These are phyloP conservation scores for Leucocoprinus birnbaumii DNA, from an alignment of 768 basidiomycete genomes.

Conservation along the genomic window DNA sequence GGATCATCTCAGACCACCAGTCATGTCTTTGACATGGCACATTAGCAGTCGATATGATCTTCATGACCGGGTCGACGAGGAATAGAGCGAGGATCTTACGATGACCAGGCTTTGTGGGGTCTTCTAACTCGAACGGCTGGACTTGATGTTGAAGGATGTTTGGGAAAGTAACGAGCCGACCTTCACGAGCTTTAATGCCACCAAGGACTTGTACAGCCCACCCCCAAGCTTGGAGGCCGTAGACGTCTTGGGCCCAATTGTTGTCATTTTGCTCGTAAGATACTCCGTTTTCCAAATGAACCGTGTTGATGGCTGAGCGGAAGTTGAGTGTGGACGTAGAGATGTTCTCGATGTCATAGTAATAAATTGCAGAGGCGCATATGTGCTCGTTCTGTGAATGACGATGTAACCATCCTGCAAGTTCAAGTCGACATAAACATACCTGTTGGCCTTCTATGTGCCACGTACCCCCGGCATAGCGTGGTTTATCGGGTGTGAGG, in stretches of 20 bases:
- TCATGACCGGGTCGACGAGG: conserved; percentile 29
- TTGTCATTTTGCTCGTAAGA: conserved; percentile 23
- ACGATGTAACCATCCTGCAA: background rate
- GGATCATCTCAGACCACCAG: conserved; percentile 20
- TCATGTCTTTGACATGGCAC: conserved; percentile 24
- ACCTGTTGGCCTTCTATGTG: conserved; percentile 28
- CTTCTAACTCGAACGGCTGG: conserved; percentile 28
- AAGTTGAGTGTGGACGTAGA: conserved; percentile 21
- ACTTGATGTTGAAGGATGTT: conserved; percentile 41
- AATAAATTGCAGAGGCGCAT: conserved; percentile 27
- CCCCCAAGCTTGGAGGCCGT: conserved; percentile 21
- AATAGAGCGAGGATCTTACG: conserved; percentile 38
- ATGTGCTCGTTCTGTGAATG: conserved; percentile 29
- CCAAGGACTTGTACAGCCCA: conserved; percentile 29
- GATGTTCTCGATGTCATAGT: conserved; percentile 25
- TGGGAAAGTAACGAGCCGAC: conserved; percentile 37
- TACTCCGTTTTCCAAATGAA: background rate
- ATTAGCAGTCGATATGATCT: conserved; percentile 21
- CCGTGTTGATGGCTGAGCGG: conserved; percentile 14
- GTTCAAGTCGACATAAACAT: background rate
- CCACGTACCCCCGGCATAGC: conserved; percentile 27
- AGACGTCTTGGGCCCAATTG: conserved; percentile 25
- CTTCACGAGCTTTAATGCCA: conserved; percentile 28
- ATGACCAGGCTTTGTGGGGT: conserved; percentile 32
- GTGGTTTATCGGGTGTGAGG: conserved; percentile 26